Percentiles rank a stretch among this genome's conserved stretches.
These are phyloP conservation scores for Tillandsia fasciculata DNA, from an alignment of 176 grass and related monocot genomes.

Conservation along the genomic window DNA sequence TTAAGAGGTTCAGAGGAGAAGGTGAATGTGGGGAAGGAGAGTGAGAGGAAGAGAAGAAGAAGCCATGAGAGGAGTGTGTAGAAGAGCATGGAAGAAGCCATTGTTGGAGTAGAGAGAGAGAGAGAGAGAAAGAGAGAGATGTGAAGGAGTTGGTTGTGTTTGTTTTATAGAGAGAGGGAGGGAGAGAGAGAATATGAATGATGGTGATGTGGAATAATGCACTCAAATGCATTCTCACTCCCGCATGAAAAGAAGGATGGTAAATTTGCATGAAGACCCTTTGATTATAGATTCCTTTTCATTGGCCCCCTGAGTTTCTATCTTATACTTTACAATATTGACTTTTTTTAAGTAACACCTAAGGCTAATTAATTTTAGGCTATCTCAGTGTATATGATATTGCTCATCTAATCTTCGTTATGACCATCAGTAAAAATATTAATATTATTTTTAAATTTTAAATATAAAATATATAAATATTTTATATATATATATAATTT, in stretches of 20 bases:
- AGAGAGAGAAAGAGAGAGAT: not conserved
- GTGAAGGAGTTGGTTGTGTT: not conserved
- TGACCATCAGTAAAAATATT: too few relatives aligned
- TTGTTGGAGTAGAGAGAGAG: not conserved
- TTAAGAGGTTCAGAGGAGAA: not conserved
- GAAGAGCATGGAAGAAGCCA: not conserved
- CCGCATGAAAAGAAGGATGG: not conserved
- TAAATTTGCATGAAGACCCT: not conserved
- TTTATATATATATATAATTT: too few relatives aligned
- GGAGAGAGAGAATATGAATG: not conserved
- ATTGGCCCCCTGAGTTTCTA: too few relatives aligned
- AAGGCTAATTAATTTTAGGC: too few relatives aligned
- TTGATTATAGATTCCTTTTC: too few relatives aligned
- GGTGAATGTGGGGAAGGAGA: not conserved
- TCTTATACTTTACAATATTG: too few relatives aligned
- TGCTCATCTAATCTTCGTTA: too few relatives aligned
- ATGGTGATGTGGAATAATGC: not conserved
- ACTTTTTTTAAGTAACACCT: too few relatives aligned
- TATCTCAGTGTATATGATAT: too few relatives aligned
- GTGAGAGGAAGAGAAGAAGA: not conserved
- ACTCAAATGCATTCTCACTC: not conserved
- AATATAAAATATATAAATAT: too few relatives aligned
- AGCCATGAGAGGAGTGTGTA: not conserved
- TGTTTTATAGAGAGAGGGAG: not conserved
- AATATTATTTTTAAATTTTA: too few relatives aligned